These are phyloP conservation scores for Leccinum boreale DNA, from an alignment of 768 basidiomycete genomes.

Conservation along the genomic window DNA sequence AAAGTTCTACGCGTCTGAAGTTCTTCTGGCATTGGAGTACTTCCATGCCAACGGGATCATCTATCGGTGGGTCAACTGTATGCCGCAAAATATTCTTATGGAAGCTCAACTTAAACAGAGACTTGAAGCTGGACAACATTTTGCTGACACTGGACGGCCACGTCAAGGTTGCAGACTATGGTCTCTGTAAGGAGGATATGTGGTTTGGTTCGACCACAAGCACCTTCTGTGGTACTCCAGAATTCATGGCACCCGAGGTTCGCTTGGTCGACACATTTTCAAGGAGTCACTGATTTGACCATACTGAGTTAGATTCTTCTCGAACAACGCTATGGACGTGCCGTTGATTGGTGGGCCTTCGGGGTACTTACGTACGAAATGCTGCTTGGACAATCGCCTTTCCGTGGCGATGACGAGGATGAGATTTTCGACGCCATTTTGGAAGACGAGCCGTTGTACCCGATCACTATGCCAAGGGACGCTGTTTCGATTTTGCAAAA, in stretches of 20 bases:
- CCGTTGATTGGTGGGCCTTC: slow-evolving; percentile 99
- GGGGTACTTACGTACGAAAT: slow-evolving; percentile 99
- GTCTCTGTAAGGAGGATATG: slow-evolving; percentile 99
- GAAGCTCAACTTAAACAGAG: slow-evolving; percentile 45
- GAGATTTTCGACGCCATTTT: slow-evolving; percentile 99
- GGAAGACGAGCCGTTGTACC: slow-evolving; percentile 97
- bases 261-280: slow-evolving; percentile 12
- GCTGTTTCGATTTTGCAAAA: slow-evolving; percentile 95
- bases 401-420: slow-evolving; percentile 98
- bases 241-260: slow-evolving; percentile 99
- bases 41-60: slow-evolving; percentile 99
- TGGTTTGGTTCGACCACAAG: slow-evolving; percentile 94
- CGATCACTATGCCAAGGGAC: slow-evolving; percentile 98
- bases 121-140: slow-evolving; percentile 98
- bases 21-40: slow-evolving; percentile 92
- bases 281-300: neutral
- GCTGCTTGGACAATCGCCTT: slow-evolving; percentile 97
- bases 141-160: slow-evolving; percentile 95
- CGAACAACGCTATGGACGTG: slow-evolving; percentile 98
- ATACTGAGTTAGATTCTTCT: slow-evolving; percentile 73
- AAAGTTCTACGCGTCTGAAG: slow-evolving; percentile 98
- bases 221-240: slow-evolving; percentile 99
- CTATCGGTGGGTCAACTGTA: slow-evolving; percentile 67
- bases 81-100: neutral
- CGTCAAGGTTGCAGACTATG: slow-evolving; percentile 98